These are phyloP conservation scores for Gonium pectorale DNA, from an alignment of 139 green algal species.

Conservation along the genomic window DNA sequence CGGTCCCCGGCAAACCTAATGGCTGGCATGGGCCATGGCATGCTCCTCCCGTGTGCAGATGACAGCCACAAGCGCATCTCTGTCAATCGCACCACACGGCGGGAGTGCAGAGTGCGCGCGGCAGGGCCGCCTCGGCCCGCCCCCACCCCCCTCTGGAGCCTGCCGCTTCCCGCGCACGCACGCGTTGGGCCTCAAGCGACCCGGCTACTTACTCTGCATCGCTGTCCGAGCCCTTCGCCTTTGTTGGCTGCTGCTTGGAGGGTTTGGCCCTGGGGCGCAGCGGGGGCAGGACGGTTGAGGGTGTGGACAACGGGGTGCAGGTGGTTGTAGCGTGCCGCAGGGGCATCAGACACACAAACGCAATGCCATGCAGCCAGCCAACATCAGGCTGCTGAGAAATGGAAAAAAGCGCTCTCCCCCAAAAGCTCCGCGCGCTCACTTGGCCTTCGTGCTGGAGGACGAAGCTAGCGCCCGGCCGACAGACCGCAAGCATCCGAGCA, in stretches of 20 bases:
- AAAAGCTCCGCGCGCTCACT: not conserved
- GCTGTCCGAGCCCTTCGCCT: conserved; percentile 30
- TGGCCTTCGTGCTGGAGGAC: not conserved
- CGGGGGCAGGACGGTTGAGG: too few species aligned
- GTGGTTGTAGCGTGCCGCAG: too few species aligned
- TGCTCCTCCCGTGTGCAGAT: too few species aligned
- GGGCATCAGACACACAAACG: too few species aligned
- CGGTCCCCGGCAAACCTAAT: too few species aligned
- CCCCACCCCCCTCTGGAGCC: not conserved
- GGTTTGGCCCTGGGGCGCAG: conserved; percentile 25
- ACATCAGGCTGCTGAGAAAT: not conserved
- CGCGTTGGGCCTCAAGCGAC: not conserved
- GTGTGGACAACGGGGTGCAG: too few species aligned
- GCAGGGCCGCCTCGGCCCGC: not conserved
- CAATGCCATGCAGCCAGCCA: not conserved
- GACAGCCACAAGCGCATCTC: too few species aligned
- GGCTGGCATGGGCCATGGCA: too few species aligned
- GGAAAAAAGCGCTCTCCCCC: not conserved
- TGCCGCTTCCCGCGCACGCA: too few species aligned
- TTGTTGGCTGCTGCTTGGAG: not conserved
- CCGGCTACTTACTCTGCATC: conserved; percentile 23
- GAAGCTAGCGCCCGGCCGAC: not conserved
- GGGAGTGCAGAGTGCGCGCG: not conserved
- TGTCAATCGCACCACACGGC: too few species aligned
- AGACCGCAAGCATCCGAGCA: not conserved